A percentile compares a stretch with the other conserved stretches of the same genome.
Conservation (phyloP, 106 monocot species). For the Apostasia ramifera region DNA sequence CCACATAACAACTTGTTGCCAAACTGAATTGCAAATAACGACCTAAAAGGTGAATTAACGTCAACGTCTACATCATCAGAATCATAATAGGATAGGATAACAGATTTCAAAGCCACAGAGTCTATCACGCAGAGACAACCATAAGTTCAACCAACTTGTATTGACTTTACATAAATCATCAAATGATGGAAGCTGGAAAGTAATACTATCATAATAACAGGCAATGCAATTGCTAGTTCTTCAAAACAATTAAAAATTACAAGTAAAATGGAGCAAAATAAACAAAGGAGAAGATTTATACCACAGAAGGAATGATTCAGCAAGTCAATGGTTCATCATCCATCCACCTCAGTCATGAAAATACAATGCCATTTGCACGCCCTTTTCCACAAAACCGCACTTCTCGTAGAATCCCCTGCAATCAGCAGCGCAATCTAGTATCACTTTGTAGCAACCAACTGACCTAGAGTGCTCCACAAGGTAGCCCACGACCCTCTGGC, state of each 20-base stretch:
- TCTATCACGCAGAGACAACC: too few relatives aligned
- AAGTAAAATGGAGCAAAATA: background rate
- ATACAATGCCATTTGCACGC: constrained; percentile 81
- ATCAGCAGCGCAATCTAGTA: constrained; percentile 68
- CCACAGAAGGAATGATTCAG: background rate
- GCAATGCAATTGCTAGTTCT: background rate
- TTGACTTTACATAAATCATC: too few relatives aligned
- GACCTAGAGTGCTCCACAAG: constrained; percentile 43
- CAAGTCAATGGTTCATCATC: background rate
- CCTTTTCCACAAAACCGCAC: constrained; percentile 81
- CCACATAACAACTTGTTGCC: too few relatives aligned
- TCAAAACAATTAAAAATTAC: background rate
- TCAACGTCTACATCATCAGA: too few relatives aligned
- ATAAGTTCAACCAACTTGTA: too few relatives aligned
- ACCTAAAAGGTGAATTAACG: too few relatives aligned
- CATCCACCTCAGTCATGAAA: constrained; percentile 19
- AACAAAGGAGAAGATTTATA: background rate
- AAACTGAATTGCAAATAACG: too few relatives aligned
- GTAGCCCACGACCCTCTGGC: constrained; percentile 39
- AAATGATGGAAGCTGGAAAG: too few relatives aligned
- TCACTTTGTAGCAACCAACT: constrained; percentile 87
- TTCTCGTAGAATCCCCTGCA: constrained; percentile 58
- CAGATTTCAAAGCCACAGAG: too few relatives aligned
- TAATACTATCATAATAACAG: background rate
- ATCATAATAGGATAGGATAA: too few relatives aligned